Evolutionary conservation across 2,329 filamentous ascomycete genomes (phyloP), one percentile per base, ranked within the genome.

Genomic region (Fusarium illudens): DNA sequence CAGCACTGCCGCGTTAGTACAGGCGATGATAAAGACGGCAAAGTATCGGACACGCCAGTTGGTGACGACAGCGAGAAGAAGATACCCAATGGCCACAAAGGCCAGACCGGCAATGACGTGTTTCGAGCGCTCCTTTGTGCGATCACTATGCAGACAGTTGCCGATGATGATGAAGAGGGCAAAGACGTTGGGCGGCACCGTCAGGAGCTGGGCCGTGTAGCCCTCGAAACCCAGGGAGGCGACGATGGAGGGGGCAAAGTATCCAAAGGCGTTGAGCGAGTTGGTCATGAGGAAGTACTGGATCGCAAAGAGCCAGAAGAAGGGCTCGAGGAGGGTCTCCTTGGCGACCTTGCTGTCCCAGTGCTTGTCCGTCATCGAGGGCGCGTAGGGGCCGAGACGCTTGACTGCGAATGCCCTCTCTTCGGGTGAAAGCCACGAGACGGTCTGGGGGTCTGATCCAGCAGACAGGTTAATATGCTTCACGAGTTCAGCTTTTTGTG

Each of bases 121-220:
- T 49, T 74, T 71, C 4, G 75, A 76, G 3, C 75, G 71, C 62
- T 77, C 75, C 60, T 68, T 75, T 9, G 75, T 77, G 59, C 48
- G 68, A 32, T 77, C 75, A 19, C 75, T 77, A 8, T 77, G 75
- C 39, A 77, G 61, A 53, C 75, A 77, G 44, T 74, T 69, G 17
- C 77, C 71, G 5, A 79, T 64, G 9, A 76, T 74, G 52, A 79
- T 64, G 27, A 79, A 73, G 10, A 79, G 73, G 11, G 77, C 76
- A 51, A 78, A 74, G 25, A 79, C 77, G 22, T 79, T 79, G 3
- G 78, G 78, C 4, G 78, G 78, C 1, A 79, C 77, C 2, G 77
- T 79, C 19, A 79, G 65, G 4, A 79, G 67, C 59, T 79, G 78
- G 4, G 77, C 78, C n/a, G 72, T 55, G 51, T 77, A 64, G 1